Base-by-base conservation (phyloP, 1,284 basidiomycete genomes). In the Amylostereum areolatum region DNA sequence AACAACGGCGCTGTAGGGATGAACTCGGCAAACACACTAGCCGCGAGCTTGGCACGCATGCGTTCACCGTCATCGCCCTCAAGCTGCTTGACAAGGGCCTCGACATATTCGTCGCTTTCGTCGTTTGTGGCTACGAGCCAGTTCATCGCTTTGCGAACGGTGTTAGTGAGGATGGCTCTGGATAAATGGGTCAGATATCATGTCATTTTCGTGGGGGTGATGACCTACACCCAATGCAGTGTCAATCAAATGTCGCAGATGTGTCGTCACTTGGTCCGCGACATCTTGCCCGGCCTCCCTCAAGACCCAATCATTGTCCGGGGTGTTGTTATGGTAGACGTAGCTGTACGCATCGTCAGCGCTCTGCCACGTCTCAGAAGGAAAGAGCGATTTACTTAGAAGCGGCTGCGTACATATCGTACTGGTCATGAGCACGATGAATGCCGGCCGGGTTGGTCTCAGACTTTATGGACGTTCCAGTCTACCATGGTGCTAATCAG, bases 391-490 rank as follows among this genome's bases (percentile, higher is more conserved):
- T 75, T 49, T 54, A 84, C 79, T 73, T 74, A 36, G 75, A 74
- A 29, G 84, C 70, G 48, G 77, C 71, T 1, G 73, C 68, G 57
- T 86, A 81, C 60, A 68, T 67, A 24, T 71, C 65, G 55, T 73
- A 77, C 35, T 78, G 68, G 42, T 77, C 67, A 33, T 73, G 62
- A 43, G 78, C 75, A 1, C 74, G 74, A 59, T 75, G 74, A 18
- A 71, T 58, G 18, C 81, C 82, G 27, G 58, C 55, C 10, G 68
- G 68, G 50, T 74, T 74, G 39, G 66, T 60, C 9, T 65, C 56
- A 1, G 73, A 72, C 62, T 86, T 86, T 51, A 89, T 60, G 2
- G 85, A 81, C 41, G 92, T 66, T 3, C 81, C 83, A 37, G 73
- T 66, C 79, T 82, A 41, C 4, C 24, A 28, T n/a, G 28, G 47